Evolutionary conservation across 345 rosid species (phyloP), one percentile per base, ranked within the genome.

Genomic region (Eutrema japonicum): DNA sequence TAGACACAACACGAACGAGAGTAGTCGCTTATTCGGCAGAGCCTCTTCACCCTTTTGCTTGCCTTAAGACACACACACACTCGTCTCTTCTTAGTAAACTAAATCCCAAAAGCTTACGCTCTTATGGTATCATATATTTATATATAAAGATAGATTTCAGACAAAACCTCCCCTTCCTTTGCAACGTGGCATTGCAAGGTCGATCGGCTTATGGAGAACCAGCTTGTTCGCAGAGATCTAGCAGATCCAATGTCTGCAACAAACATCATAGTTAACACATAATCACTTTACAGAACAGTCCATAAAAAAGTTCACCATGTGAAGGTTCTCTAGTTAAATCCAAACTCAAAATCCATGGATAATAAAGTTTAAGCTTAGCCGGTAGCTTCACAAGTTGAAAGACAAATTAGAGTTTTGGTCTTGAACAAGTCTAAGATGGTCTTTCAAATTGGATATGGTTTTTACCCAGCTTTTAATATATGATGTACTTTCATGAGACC

Each of bases 221-320:
- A 5, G 90, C 96, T 79, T 92, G 94, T 73, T 95, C 96, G 43
- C 97, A 95, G 14, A 95, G 96, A 66, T 90, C 99, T 76, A 90
- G 76, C 36, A 92, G 87, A 75, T 86, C 88, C 78, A 95, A 77
- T 11, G 97, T 95, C 99, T 95, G 87, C 86, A 85, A 13, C 56
- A 74, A 36, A 59, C 58, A 70, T 27, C 71, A 78, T 7, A 6
- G 42, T 13, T 29, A 18, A 70, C 16, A 30, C 35, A 40, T 26
- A 62, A 52, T 63, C 12, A 57, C 49, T 30, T 8, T 22, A 56
- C 29, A 56, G 12, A 14, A 32, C 35, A 32, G 35, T 32, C 35
- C 35, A 32, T 4, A 50, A 56, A 13, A 2, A 7, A 47, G 32
- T 1, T 61, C 18, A 29, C 46, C 36, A 66, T 26, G 50, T 3